Percentiles rank a stretch among this genome's conserved stretches.
phyloP scores from a whole-genome alignment of 2,329 filamentous ascomycete species.

The Fusarium sp. region DNA sequence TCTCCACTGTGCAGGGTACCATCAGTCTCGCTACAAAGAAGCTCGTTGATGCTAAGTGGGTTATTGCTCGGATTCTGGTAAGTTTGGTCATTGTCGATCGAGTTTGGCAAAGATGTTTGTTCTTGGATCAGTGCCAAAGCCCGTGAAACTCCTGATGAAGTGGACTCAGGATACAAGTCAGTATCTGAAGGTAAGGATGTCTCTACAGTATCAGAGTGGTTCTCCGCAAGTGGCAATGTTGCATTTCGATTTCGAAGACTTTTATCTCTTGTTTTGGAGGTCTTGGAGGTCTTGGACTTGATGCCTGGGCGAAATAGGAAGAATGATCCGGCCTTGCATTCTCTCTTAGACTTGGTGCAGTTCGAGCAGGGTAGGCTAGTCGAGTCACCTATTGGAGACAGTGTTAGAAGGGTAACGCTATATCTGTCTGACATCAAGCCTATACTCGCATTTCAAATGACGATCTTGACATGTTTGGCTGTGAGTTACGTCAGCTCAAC shows the following conservation, averaged over 20 bases:
- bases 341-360: background rate
- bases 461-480: background rate
- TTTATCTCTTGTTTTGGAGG: background rate
- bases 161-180: background rate
- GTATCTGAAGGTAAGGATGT: no score
- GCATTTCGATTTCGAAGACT: no score
- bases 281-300: background rate
- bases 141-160: background rate
- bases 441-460: background rate
- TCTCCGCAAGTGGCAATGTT: rapidly evolving
- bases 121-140: no score
- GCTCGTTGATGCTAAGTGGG: background rate
- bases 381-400: background rate
- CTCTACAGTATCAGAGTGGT: background rate
- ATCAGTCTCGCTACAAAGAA: background rate
- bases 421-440: rapidly evolving
- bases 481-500: background rate
- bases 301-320: background rate
- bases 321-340: background rate
- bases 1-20: background rate
- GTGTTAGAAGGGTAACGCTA: background rate
- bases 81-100: background rate
- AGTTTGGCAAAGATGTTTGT: background rate
- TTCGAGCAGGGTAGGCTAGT: background rate
- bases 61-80: background rate